These are phyloP conservation scores for Malassezia arunalokei DNA, from an alignment of 1,284 basidiomycete genomes.

Conservation along the genomic window DNA sequence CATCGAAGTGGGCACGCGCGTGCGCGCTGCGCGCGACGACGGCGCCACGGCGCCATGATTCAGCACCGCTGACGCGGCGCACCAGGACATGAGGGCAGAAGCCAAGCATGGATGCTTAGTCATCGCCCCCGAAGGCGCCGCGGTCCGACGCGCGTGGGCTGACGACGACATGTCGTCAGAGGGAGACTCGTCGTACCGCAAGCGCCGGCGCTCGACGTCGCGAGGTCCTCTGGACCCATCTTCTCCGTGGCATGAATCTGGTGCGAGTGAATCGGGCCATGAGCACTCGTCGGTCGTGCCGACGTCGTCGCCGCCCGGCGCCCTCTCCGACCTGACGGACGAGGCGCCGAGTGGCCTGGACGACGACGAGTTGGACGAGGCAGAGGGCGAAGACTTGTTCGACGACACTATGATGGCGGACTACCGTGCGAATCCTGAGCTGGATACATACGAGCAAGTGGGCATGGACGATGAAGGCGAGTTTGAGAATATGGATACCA, in stretches of 20 bases:
- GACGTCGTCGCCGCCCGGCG: conserved; percentile 36
- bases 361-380: conserved; percentile 38
- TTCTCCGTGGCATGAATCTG: conserved; percentile 10
- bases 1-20: conserved; percentile 11
- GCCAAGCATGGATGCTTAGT: not conserved
- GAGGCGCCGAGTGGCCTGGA: conserved; percentile 31
- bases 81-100: not conserved
- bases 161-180: conserved; percentile 11
- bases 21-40: not conserved
- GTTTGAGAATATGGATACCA: conserved; percentile 60
- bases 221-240: conserved; percentile 11
- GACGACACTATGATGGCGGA: conserved; percentile 70
- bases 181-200: conserved; percentile 10
- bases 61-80: conserved; percentile 7
- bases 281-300: conserved; percentile 32
- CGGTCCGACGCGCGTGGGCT: conserved; percentile 3
- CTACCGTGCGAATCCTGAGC: conserved; percentile 66
- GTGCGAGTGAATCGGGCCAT: conserved; percentile 5
- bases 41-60: conserved; percentile 3
- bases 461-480: conserved; percentile 77
- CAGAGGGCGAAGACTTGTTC: conserved; percentile 64
- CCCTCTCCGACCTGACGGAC: conserved; percentile 39
- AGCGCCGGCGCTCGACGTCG: conserved; percentile 18
- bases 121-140: not conserved
- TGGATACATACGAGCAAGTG: conserved; percentile 74